Percentiles rank a stretch among this genome's conserved stretches.
Evolutionary conservation across 108 stramenopile genomes (phyloP).

Genomic region (Stephanodiscus triporus): DNA sequence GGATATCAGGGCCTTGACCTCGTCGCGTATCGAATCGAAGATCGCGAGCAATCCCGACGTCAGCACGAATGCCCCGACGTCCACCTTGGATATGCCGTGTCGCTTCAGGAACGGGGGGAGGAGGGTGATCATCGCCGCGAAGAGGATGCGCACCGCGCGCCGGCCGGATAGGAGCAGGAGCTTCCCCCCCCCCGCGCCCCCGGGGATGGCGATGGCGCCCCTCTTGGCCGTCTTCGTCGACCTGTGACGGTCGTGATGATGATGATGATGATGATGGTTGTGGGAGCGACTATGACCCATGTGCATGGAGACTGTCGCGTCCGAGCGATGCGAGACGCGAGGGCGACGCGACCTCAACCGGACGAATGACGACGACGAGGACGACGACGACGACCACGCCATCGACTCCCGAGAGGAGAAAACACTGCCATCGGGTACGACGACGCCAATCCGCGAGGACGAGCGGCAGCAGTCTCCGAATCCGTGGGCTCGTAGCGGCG

Average conservation of each 20-base stretch:
- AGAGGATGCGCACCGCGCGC: conserved; percentile 51
- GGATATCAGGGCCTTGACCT: conserved; percentile 36
- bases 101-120: conserved; percentile 46
- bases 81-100: conserved; percentile 20
- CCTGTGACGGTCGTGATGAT: conserved; percentile 4
- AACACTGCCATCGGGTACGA: neutral
- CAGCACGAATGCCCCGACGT: conserved; percentile 48
- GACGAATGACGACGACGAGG: neutral
- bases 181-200: conserved; percentile 32
- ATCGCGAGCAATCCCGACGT: conserved; percentile 36
- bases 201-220: conserved; percentile 19
- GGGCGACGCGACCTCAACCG: neutral
- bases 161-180: conserved; percentile 35
- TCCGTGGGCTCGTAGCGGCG: neutral
- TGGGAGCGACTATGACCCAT: conserved; percentile 56
- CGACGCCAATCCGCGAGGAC: neutral
- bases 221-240: neutral
- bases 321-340: neutral
- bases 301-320: conserved; percentile 46
- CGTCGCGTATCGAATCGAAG: conserved; percentile 43
- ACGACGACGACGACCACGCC: no score
- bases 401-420: no score
- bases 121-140: conserved; percentile 59
- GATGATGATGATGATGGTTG: conserved; percentile 38
- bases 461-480: neutral